phyloP scores from a whole-genome alignment of 495 filamentous ascomycete species.

The Aspergillus leporis region DNA sequence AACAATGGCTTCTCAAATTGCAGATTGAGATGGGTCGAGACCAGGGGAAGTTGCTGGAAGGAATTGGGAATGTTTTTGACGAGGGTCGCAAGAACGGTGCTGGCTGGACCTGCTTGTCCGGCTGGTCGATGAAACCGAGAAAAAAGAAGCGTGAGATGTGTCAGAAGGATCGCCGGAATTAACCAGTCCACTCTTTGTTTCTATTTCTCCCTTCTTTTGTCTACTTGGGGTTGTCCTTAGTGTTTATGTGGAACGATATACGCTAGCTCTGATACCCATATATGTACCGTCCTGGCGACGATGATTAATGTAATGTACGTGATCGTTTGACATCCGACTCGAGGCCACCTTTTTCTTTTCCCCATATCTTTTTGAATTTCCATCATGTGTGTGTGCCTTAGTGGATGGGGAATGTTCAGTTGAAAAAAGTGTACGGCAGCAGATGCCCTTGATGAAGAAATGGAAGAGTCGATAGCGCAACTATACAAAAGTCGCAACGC shows the following conservation, averaged over 20 bases:
- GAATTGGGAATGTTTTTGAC: constrained; percentile 76
- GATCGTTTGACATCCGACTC: not conserved
- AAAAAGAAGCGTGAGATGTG: constrained; percentile 16
- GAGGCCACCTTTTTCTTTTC: not conserved
- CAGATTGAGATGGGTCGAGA: constrained; percentile 79
- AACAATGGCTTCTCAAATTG: constrained; percentile 89
- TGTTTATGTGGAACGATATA: constrained; percentile 9
- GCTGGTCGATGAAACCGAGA: constrained; percentile 85
- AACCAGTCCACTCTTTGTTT: not conserved
- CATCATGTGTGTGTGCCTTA: not conserved
- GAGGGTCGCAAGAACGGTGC: constrained; percentile 77
- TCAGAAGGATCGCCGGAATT: not conserved
- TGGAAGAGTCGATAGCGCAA: not conserved
- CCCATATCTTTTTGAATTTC: not conserved
- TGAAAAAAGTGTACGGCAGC: too few relatives aligned
- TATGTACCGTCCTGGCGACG: constrained; percentile 7
- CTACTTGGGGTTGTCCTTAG: not conserved
- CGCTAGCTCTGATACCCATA: constrained; percentile 10
- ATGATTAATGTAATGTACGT: constrained; percentile 11
- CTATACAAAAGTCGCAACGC: not conserved
- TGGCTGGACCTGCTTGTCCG: constrained; percentile 83
- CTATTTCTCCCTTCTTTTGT: not conserved
- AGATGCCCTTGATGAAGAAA: not conserved
- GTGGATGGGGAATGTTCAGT: not conserved
- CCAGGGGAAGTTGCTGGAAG: constrained; percentile 66